Percentiles rank a stretch among this genome's conserved stretches.
These are phyloP conservation scores for Melastoma malabathricum DNA, from an alignment of 345 rosid species.

Conservation along the genomic window DNA sequence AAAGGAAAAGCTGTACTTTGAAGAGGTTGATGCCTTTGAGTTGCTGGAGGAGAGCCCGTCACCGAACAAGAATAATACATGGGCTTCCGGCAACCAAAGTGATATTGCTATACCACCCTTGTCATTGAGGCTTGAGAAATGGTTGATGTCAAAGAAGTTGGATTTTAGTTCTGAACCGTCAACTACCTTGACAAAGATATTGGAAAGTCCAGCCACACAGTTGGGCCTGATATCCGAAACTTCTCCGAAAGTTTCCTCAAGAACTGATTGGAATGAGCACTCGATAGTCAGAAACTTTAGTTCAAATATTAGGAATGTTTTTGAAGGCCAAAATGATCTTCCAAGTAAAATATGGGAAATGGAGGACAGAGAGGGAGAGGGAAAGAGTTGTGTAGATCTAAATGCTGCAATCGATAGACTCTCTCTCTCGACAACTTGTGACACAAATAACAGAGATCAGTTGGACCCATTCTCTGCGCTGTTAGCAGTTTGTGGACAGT, in stretches of 20 bases:
- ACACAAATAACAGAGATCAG: conserved; percentile 23
- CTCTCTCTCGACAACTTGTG: conserved; percentile 46
- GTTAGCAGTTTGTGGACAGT: conserved; percentile 54
- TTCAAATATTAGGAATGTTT: conserved; percentile 12
- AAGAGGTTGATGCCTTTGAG: conserved; percentile 86
- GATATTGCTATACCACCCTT: conserved; percentile 33
- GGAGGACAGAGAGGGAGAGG: conserved; percentile 8
- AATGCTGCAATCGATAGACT: conserved; percentile 49
- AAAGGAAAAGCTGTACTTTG: conserved; percentile 64
- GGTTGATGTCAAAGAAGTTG: conserved; percentile 54
- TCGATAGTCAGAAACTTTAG: conserved; percentile 23
- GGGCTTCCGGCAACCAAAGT: conserved; percentile 41
- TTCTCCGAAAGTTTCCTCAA: conserved; percentile 25
- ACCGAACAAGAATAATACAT: conserved; percentile 58
- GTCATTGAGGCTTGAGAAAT: conserved; percentile 61
- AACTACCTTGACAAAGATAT: conserved; percentile 61
- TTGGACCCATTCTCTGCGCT: conserved; percentile 49
- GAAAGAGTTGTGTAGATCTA: conserved; percentile 27
- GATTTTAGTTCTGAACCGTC: conserved; percentile 46
- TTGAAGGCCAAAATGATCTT: conserved; percentile 12
- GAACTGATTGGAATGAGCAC: conserved; percentile 15
- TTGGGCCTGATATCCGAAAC: conserved; percentile 26
- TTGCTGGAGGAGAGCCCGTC: conserved; percentile 96
- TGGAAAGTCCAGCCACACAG: conserved; percentile 38
- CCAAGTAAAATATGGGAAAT: conserved; percentile 10